Evolutionary conservation across 129 eudicot genomes (phyloP).

Genomic region (Centrapalus pauciflorus): DNA sequence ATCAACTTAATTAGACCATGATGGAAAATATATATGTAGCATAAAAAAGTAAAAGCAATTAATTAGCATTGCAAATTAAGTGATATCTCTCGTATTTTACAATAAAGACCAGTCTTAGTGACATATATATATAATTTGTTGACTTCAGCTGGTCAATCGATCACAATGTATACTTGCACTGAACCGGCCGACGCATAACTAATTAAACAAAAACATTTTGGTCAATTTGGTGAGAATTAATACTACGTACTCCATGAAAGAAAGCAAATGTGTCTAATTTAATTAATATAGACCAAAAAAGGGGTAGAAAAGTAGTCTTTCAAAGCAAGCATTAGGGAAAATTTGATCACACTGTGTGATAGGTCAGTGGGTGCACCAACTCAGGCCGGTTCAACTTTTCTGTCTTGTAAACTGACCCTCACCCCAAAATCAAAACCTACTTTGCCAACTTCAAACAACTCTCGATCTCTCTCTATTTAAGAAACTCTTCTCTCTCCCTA

Average conservation of each 20-base stretch:
- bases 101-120: too few species aligned
- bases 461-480: slow-evolving; percentile 48
- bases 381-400: slow-evolving; percentile 42
- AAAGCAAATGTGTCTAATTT: slow-evolving; percentile 2
- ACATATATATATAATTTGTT: too few species aligned
- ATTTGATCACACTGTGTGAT: slow-evolving; percentile 31
- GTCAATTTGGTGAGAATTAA: slow-evolving; percentile 24
- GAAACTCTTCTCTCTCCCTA: slow-evolving; percentile 20
- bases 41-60: too few species aligned
- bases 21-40: too few species aligned
- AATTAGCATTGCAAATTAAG: too few species aligned
- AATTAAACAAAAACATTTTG: not conserved
- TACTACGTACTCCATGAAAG: slow-evolving; percentile 4
- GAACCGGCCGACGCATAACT: not conserved
- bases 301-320: slow-evolving; percentile 29
- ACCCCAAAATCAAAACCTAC: slow-evolving; percentile 62
- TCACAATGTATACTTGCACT: too few species aligned
- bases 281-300: not conserved
- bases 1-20: too few species aligned
- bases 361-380: slow-evolving; percentile 93
- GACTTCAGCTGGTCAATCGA: too few species aligned
- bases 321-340: slow-evolving; percentile 43
- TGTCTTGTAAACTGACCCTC: slow-evolving; percentile 32
- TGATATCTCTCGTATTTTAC: too few species aligned
- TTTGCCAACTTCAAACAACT: slow-evolving; percentile 73